Conservation (phyloP, 441 rosid species). For the Gossypium laxum region DNA sequence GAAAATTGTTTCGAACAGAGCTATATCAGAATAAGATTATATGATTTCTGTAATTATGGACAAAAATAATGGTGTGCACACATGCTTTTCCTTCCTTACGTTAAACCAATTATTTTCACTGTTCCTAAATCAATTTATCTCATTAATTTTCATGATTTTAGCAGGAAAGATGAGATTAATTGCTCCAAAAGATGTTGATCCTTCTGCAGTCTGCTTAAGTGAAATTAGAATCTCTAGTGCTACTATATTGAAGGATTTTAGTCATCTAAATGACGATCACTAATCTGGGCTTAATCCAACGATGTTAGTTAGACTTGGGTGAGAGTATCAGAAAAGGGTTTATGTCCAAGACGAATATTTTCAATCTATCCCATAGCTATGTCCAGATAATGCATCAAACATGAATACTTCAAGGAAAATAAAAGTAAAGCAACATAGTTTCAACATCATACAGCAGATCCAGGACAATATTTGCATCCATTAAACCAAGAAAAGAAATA, state of each 20-base stretch:
- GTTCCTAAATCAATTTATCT: not conserved
- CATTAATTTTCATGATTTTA: not conserved
- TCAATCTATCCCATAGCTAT: not conserved
- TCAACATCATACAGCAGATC: not conserved
- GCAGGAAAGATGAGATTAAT: not conserved
- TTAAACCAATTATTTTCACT: not conserved
- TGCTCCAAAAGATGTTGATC: no score
- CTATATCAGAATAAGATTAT: not conserved
- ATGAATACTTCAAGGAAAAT: not conserved
- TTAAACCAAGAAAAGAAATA: not conserved
- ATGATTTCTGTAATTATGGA: no score
- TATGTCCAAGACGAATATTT: no score
- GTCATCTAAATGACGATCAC: no score
- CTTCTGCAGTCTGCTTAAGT: no score
- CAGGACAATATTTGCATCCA: not conserved
- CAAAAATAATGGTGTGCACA: not conserved
- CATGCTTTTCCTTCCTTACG: not conserved
- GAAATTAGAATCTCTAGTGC: no score
- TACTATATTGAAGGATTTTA: no score
- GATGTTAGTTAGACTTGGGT: no score
- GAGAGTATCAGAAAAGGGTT: no score
- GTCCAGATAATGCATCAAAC: not conserved
- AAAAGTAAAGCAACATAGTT: not conserved
- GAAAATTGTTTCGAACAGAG: not conserved
- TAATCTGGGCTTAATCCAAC: no score